Evolutionary conservation across 345 rosid genomes (phyloP).

Genomic region (Alliaria petiolata): DNA sequence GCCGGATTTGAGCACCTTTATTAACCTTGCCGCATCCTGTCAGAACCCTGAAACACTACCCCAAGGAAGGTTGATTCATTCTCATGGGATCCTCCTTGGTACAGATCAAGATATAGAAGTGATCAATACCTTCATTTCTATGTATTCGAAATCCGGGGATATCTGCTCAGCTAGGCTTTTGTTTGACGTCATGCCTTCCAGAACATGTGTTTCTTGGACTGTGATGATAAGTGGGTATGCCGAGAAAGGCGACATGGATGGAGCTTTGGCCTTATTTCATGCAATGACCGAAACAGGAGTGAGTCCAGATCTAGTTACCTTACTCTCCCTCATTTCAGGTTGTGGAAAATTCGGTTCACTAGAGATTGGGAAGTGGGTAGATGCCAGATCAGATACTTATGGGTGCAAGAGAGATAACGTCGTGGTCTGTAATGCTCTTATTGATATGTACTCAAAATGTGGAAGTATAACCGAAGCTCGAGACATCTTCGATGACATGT

Average conservation of each 20-base stretch:
- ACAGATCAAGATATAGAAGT: conserved; percentile 39
- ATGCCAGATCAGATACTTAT: conserved; percentile 37
- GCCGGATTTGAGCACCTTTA: conserved; percentile 56
- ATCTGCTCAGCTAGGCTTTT: conserved; percentile 45
- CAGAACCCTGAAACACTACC: conserved; percentile 34
- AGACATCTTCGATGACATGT: conserved; percentile 38
- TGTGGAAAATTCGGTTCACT: conserved; percentile 51
- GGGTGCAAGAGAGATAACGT: conserved; percentile 41
- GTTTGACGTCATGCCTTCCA: conserved; percentile 44
- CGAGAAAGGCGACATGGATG: conserved; percentile 55
- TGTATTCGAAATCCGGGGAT: conserved; percentile 59
- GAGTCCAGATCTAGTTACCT: conserved; percentile 54
- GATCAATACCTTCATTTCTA: conserved; percentile 54
- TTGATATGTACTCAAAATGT: conserved; percentile 71
- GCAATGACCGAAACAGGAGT: conserved; percentile 45
- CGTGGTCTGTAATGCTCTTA: conserved; percentile 50
- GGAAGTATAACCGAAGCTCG: conserved; percentile 54
- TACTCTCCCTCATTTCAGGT: conserved; percentile 58
- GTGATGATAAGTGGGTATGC: conserved; percentile 78
- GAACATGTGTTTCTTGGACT: conserved; percentile 77
- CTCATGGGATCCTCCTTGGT: conserved; percentile 49
- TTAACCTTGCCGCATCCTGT: conserved; percentile 53
- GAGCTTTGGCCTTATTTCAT: conserved; percentile 48
- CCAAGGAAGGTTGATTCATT: conserved; percentile 53
- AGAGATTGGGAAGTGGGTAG: conserved; percentile 59